Percentiles rank a stretch among this genome's conserved stretches.
Evolutionary conservation across 2,329 filamentous ascomycete species (phyloP).

Genomic region (Diaporthe sp.): DNA sequence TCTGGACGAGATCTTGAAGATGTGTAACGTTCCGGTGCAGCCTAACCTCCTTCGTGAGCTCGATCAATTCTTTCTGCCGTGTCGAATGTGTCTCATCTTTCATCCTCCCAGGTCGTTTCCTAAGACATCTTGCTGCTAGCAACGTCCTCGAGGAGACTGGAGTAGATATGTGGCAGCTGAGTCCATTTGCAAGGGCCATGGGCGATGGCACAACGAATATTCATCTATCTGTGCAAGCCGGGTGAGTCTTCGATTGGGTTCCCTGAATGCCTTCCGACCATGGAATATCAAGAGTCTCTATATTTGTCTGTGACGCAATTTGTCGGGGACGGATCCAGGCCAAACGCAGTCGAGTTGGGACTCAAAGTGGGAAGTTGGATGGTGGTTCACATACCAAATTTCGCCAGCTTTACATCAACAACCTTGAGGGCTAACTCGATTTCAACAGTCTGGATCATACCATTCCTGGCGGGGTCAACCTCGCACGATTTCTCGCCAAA

Average conservation of each 20-base stretch:
- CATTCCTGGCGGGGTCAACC: neutral
- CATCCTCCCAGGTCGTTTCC: constrained; percentile 44
- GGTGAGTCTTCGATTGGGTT: neutral
- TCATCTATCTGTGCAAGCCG: neutral
- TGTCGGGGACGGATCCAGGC: neutral
- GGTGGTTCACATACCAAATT: neutral
- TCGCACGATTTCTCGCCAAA: constrained; percentile 51
- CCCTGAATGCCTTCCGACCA: neutral
- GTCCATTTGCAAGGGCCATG: constrained; percentile 48
- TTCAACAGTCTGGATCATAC: neutral
- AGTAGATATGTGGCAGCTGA: constrained; percentile 48
- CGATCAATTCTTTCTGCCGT: neutral
- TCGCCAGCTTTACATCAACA: neutral
- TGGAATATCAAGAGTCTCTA: neutral
- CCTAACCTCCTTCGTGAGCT: constrained; percentile 49
- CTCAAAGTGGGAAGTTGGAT: no score
- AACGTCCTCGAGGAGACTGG: constrained; percentile 49
- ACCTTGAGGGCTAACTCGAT: neutral
- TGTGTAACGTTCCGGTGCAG: constrained; percentile 45
- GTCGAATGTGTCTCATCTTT: no score
- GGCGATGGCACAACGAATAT: constrained; percentile 44
- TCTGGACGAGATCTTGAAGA: constrained; percentile 47
- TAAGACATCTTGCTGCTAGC: constrained; percentile 49
- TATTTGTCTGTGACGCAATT: neutral
- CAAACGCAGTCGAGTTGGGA: neutral